Conservation (phyloP, 192 early-diverging fungal species). For the Paraglomus occultum region DNA sequence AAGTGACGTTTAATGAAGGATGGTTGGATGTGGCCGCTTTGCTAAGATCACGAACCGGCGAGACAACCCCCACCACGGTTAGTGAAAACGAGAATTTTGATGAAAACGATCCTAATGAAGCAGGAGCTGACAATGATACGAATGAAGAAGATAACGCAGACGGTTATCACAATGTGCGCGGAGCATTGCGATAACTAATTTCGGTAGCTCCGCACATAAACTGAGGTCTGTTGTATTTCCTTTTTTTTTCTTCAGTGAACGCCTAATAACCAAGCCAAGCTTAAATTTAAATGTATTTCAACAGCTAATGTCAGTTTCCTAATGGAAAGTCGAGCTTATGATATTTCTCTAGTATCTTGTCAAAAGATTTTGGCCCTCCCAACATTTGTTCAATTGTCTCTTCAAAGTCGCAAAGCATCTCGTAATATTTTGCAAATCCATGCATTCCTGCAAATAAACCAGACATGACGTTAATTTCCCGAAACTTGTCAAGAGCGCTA, state of each 20-base stretch:
- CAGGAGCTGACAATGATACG: slow-evolving; percentile 31
- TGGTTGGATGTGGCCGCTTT: slow-evolving; percentile 64
- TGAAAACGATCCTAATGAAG: slow-evolving; percentile 32
- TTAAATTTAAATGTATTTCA: too few relatives aligned
- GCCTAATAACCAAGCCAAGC: too few relatives aligned
- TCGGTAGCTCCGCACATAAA: background rate
- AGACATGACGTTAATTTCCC: background rate
- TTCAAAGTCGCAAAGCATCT: background rate
- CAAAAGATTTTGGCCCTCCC: background rate
- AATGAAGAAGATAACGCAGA: slow-evolving; percentile 33
- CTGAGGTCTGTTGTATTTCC: background rate
- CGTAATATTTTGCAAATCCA: background rate
- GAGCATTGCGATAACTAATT: slow-evolving; percentile 20
- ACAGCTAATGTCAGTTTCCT: too few relatives aligned
- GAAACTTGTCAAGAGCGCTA: background rate
- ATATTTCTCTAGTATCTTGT: too few relatives aligned
- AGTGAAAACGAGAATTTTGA: slow-evolving; percentile 35
- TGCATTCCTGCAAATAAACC: background rate
- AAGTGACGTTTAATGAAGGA: slow-evolving; percentile 62
- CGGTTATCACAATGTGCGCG: slow-evolving; percentile 32
- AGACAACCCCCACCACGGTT: slow-evolving; percentile 46
- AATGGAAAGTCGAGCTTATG: too few relatives aligned
- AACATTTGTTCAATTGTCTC: background rate
- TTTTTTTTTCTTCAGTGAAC: background rate
- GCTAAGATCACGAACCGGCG: slow-evolving; percentile 51